Percentiles rank a stretch among this genome's conserved stretches.
phyloP scores from a whole-genome alignment of 2,329 filamentous ascomycete genomes.

The Chrysosporium queenslandicum region DNA sequence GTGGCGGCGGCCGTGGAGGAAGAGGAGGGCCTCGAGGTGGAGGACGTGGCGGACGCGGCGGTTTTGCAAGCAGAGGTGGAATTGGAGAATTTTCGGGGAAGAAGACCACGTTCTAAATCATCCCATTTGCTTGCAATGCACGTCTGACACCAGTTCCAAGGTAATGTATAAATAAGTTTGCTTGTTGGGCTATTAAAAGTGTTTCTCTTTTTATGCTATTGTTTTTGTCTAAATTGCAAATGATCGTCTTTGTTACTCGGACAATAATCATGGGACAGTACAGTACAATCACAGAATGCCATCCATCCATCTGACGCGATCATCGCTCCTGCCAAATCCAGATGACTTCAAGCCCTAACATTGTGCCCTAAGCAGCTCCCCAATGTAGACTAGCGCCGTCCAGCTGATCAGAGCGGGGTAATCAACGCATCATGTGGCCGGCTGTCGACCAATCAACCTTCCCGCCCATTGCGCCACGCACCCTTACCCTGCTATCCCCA shows the following conservation, averaged over 20 bases:
- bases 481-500: not conserved
- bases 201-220: conserved; percentile 4
- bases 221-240: conserved; percentile 1
- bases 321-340: not conserved
- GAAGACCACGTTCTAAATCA: conserved; percentile 60
- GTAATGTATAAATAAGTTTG: conserved; percentile 14
- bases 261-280: not conserved
- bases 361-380: conserved; percentile 6
- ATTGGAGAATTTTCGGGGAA: conserved; percentile 63
- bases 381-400: not conserved
- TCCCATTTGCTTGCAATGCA: not conserved
- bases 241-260: not conserved
- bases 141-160: not conserved
- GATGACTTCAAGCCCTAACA: conserved; percentile 5
- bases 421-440: conserved; percentile 8
- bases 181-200: not conserved
- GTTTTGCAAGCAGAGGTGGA: conserved; percentile 43
- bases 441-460: not conserved
- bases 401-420: conserved; percentile 8
- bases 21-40: conserved; percentile 44
- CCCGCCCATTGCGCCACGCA: not conserved
- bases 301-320: too few species aligned
- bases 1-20: conserved; percentile 46
- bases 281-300: not conserved
- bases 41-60: conserved; percentile 39